Evolutionary conservation across 768 basidiomycete species (phyloP).

Genomic region (Leccinum arenicola): DNA sequence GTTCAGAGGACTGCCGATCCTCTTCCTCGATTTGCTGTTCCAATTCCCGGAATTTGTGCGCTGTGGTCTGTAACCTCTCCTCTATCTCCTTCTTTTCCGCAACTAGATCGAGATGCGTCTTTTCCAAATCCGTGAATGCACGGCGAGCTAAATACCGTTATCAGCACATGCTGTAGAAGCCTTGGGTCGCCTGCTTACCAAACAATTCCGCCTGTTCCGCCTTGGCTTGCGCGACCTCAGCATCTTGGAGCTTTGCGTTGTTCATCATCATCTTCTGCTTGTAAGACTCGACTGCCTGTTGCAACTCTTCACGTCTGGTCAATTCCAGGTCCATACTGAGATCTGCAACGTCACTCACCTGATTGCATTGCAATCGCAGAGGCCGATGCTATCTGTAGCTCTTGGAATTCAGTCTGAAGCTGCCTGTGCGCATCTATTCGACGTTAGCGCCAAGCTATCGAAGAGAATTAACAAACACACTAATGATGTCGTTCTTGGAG

Average conservation of each 20-base stretch:
- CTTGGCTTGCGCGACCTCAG: conserved; percentile 67
- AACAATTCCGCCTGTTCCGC: conserved; percentile 61
- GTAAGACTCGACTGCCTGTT: conserved; percentile 61
- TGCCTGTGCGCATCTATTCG: conserved; percentile 55
- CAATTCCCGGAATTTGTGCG: conserved; percentile 54
- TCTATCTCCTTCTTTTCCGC: conserved; percentile 53
- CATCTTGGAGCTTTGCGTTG: conserved; percentile 59
- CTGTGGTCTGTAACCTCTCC: conserved; percentile 47
- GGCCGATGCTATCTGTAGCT: conserved; percentile 57
- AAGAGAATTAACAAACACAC: conserved; percentile 35
- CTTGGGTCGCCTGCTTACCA: conserved; percentile 36
- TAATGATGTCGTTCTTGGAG: conserved; percentile 55
- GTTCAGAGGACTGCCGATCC: conserved; percentile 62
- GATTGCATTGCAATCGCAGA: conserved; percentile 58
- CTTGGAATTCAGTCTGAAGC: conserved; percentile 57
- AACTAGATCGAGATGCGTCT: conserved; percentile 46
- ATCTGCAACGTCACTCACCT: conserved; percentile 36
- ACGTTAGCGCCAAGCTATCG: neutral
- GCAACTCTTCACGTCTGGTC: conserved; percentile 45
- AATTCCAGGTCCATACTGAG: neutral
- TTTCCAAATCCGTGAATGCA: conserved; percentile 60
- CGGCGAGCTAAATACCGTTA: conserved; percentile 47
- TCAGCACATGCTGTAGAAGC: conserved; percentile 10
- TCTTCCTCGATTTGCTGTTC: conserved; percentile 66
- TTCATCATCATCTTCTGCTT: conserved; percentile 60